Percentiles rank a stretch among this genome's conserved stretches.
Evolutionary conservation across 805 yeast genomes (phyloP).

Genomic region (Ogataea glucozyma): DNA sequence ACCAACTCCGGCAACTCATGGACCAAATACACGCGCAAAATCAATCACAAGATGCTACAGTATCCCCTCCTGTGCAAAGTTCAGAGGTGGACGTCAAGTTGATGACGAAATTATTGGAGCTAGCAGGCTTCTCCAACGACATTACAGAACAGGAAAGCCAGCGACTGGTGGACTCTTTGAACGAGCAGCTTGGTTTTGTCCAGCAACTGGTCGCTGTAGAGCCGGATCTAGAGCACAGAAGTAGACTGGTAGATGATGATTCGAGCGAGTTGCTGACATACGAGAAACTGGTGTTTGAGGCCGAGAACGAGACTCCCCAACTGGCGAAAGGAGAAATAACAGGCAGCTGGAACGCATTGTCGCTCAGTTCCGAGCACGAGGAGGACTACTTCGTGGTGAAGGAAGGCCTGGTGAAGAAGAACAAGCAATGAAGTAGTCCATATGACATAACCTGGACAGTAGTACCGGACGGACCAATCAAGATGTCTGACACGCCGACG

Average conservation of each 20-base stretch:
- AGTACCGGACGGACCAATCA: too few species aligned
- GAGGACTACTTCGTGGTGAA: conserved; percentile 45
- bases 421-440: conserved; percentile 22
- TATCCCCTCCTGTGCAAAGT: not conserved
- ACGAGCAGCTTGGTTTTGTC: conserved; percentile 52
- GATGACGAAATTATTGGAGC: conserved; percentile 39
- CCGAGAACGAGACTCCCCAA: conserved; percentile 26
- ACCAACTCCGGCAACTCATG: conserved; percentile 32
- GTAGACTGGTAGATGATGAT: conserved; percentile 33
- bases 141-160: conserved; percentile 32
- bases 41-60: not conserved
- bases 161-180: conserved; percentile 37
- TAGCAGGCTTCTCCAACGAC: conserved; percentile 49
- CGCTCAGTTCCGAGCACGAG: conserved; percentile 34
- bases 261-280: conserved; percentile 28
- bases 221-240: conserved; percentile 19
- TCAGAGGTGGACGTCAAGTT: conserved; percentile 17
- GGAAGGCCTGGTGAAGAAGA: conserved; percentile 46
- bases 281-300: conserved; percentile 32
- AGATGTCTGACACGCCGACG: too few species aligned
- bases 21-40: too few species aligned
- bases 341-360: conserved; percentile 44
- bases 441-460: too few species aligned
- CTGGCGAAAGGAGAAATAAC: conserved; percentile 42
- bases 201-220: conserved; percentile 43